Evolutionary conservation across 495 filamentous ascomycete genomes (phyloP).

Genomic region (Melanomma pulvis-pyrius): DNA sequence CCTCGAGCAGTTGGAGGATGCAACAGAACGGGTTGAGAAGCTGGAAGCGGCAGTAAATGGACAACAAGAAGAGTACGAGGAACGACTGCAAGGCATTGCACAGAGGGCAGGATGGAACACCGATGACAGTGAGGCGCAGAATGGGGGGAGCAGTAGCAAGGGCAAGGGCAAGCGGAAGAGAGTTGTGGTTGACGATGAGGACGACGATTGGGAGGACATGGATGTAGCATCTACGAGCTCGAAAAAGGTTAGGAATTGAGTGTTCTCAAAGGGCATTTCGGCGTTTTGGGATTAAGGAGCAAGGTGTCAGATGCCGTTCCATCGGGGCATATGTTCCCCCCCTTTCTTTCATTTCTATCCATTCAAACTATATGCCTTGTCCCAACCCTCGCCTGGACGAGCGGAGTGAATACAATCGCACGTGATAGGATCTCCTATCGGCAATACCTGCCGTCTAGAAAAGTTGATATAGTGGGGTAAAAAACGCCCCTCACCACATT

Average conservation of each 20-base stretch:
- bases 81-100: slow-evolving; percentile 60
- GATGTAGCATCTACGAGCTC: slow-evolving; percentile 11
- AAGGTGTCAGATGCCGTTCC: no score
- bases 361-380: no score
- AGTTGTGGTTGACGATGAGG: slow-evolving; percentile 46
- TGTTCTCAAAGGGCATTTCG: not conserved
- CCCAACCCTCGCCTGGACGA: no score
- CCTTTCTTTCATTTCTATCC: not conserved
- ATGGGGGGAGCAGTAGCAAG: slow-evolving; percentile 12
- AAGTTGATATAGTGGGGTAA: not conserved
- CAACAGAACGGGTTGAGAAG: slow-evolving; percentile 74
- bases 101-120: slow-evolving; percentile 46
- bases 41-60: slow-evolving; percentile 74
- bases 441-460: not conserved
- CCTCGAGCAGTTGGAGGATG: slow-evolving; percentile 73
- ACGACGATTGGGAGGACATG: slow-evolving; percentile 17
- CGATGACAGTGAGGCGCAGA: slow-evolving; percentile 26
- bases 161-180: slow-evolving; percentile 51
- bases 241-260: slow-evolving; percentile 22
- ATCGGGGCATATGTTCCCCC: no score
- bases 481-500: slow-evolving; percentile 9
- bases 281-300: no score
- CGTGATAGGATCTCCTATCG: not conserved
- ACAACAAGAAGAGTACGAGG: slow-evolving; percentile 81
- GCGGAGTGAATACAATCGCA: no score